Evolutionary conservation across 768 basidiomycete species (phyloP).

Genomic region (Podaxis pistillaris): DNA sequence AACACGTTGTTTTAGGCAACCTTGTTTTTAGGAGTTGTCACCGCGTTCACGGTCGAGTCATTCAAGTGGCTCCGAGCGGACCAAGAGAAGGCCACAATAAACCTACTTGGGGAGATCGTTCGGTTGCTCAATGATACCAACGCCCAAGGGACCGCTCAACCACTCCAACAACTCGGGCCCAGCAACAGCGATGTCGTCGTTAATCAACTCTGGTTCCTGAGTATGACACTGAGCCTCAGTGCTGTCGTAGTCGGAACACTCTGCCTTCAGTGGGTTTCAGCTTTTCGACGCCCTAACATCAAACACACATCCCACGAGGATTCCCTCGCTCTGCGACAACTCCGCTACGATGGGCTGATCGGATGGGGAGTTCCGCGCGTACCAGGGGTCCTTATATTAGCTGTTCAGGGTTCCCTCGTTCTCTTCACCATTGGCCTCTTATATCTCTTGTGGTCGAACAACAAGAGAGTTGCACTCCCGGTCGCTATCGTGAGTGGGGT

Average conservation of each 20-base stretch:
- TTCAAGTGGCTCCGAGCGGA: constrained; percentile 3
- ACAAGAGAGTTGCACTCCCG: constrained; percentile 4
- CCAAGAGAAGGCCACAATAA: neutral
- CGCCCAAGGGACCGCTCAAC: neutral
- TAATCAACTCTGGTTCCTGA: constrained; percentile 13
- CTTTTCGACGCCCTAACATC: neutral
- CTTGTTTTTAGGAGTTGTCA: constrained; percentile 11
- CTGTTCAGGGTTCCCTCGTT: constrained; percentile 5
- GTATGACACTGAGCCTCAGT: constrained; percentile 11
- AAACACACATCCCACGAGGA: constrained; percentile 1
- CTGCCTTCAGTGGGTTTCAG: constrained; percentile 12
- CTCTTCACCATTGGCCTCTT: constrained; percentile 11
- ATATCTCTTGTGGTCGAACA: constrained; percentile 6
- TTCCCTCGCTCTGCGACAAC: constrained; percentile 12
- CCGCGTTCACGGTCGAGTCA: constrained; percentile 4
- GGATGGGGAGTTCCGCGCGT: constrained; percentile 9
- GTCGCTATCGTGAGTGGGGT: constrained; percentile 9
- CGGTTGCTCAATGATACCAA: constrained; percentile 5
- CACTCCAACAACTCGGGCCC: neutral
- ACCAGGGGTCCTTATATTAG: constrained; percentile 3
- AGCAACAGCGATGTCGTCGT: neutral
- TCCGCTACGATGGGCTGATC: constrained; percentile 9
- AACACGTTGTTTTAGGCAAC: neutral
- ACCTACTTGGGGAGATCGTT: neutral
- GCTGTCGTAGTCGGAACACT: constrained; percentile 7